Percentiles rank a stretch among this genome's conserved stretches.
Evolutionary conservation across 148 eudicot species (phyloP).

Genomic region (Spergularia bocconei): DNA sequence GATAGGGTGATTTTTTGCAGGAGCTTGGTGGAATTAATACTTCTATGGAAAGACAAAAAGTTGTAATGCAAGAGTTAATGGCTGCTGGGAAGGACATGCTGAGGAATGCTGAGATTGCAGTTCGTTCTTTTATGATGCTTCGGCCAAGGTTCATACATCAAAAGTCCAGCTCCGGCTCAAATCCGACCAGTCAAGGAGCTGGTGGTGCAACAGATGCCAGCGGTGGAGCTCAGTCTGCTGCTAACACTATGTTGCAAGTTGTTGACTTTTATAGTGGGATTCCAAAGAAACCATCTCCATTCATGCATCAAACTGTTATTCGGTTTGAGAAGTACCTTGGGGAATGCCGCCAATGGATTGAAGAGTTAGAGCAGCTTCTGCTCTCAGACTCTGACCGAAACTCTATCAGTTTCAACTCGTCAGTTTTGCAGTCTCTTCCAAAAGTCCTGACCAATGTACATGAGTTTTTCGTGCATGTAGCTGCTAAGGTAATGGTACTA

Average conservation of each 20-base stretch:
- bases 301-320: conserved; percentile 71
- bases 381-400: conserved; percentile 64
- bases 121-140: conserved; percentile 91
- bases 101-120: conserved; percentile 75
- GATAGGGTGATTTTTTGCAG: conserved; percentile 32
- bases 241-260: conserved; percentile 49
- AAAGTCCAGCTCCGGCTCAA: conserved; percentile 45
- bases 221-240: conserved; percentile 41
- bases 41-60: conserved; percentile 84
- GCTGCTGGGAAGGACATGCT: conserved; percentile 74
- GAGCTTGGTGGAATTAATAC: conserved; percentile 86
- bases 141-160: conserved; percentile 80
- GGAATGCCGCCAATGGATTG: conserved; percentile 89
- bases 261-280: conserved; percentile 83
- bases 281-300: conserved; percentile 86
- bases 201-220: conserved; percentile 41
- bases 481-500: conserved; percentile 72
- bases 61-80: conserved; percentile 72
- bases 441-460: conserved; percentile 87
- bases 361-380: conserved; percentile 89
- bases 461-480: conserved; percentile 94
- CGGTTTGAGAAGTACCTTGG: conserved; percentile 80
- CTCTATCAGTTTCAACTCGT: conserved; percentile 45
- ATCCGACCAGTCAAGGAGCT: conserved; percentile 52
- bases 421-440: conserved; percentile 86